Conservation (phyloP, 2,329 filamentous ascomycete genomes). For the Cordyceps militaris region DNA sequence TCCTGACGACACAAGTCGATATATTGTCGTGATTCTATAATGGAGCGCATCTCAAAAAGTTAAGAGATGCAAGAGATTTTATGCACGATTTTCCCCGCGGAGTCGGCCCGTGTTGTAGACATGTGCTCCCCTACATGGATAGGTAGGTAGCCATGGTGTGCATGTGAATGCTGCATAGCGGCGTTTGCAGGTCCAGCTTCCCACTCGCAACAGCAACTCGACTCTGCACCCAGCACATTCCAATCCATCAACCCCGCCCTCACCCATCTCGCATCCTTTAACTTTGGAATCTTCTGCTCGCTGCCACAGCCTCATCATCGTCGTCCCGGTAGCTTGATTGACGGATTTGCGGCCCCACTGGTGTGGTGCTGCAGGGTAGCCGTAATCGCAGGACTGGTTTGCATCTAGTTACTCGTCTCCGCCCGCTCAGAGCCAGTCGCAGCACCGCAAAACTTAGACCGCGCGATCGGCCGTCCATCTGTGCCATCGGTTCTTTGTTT, state of each 20-base stretch:
- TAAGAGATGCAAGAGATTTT: not conserved
- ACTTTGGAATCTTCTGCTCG: not conserved
- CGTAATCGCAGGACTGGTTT: constrained; percentile 3
- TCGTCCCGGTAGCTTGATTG: not conserved
- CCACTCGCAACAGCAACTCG: not conserved
- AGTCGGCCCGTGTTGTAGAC: not conserved
- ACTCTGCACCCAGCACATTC: not conserved
- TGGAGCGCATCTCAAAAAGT: not conserved
- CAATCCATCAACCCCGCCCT: not conserved
- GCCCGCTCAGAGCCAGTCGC: not conserved
- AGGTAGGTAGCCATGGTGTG: not conserved
- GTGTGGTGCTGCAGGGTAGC: not conserved
- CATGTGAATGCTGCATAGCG: not conserved
- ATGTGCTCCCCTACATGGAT: no score
- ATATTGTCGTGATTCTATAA: not conserved
- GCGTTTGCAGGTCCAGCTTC: not conserved
- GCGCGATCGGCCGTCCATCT: not conserved
- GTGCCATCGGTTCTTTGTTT: not conserved
- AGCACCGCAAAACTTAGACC: not conserved
- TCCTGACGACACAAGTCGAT: not conserved
- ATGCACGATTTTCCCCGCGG: not conserved
- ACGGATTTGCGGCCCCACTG: not conserved
- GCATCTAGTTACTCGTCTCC: constrained; percentile 9
- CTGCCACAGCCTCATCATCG: not conserved
- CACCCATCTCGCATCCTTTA: not conserved